Base-by-base conservation (phyloP, 2,329 filamentous ascomycete genomes). In the Seiridium unicorne region DNA sequence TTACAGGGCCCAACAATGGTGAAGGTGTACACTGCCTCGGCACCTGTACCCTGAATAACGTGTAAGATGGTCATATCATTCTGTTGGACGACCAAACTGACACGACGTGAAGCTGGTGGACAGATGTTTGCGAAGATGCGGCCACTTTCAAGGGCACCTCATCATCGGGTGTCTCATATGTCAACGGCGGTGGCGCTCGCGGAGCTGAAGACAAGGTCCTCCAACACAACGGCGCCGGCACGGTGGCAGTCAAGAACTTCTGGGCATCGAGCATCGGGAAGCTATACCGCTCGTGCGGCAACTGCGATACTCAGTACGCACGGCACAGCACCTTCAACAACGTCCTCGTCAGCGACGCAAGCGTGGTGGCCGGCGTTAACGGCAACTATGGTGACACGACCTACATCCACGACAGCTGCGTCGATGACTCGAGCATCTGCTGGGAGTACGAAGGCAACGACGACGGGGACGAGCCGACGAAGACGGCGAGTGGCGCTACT, bases 261-360 rank as follows among this genome's bases (percentile, higher is more conserved):
- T 76, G 73, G 36, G 74, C 76, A 55, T 68, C 73, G 60, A 72
- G 72, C 60, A 76, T 76, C 13, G 78, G 77, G 38, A 80, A 78
- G 61, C 69, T 80, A 11, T 79, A 79, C 68, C 74, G 77, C 61
- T 70, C 71, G 26, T 79, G 77, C 64, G 77, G 77, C 42, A 78
- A 81, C 71, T 81, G 78, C 71, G 44, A 36, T n/a, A 34, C 11
- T 10, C 36, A 44, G 53, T 38, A 44, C 36, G 53, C 53, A n/a
- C 53, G 53, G 2, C 38, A 44, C 36, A 44, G 38, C n/a, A 55
- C 53, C 8, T 55, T 55, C n/a, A 9, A 44, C 10, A 46, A 55
- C 53, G 44, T 55, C 31, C 9, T 44, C 5, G 53, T 55, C 53
- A 55, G 3, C 18, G 53, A 40, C 38, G 53, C 53, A n/a, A 13